Conservation (phyloP, 2,329 filamentous ascomycete species). For the Fusarium sp. region DNA sequence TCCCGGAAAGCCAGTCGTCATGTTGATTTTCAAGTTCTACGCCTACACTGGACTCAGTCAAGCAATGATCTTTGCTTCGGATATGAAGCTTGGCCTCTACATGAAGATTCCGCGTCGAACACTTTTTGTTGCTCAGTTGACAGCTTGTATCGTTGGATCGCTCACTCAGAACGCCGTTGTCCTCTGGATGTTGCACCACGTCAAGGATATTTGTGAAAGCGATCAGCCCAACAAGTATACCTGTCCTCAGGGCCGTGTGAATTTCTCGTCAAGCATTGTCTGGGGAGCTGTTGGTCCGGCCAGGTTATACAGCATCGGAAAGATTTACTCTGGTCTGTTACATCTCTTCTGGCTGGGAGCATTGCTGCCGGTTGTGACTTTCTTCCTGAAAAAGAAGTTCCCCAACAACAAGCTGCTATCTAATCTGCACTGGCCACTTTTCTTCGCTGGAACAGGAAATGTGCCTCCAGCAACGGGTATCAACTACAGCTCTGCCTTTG, state of each 20-base stretch:
- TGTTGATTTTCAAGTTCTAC: constrained; percentile 13
- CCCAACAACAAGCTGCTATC: neutral
- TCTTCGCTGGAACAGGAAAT: neutral
- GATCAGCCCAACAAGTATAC: constrained; percentile 2
- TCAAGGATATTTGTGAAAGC: neutral
- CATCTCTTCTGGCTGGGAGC: constrained; percentile 3
- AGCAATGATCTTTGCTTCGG: constrained; percentile 5
- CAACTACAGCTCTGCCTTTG: neutral
- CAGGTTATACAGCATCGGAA: neutral
- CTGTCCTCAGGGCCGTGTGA: neutral
- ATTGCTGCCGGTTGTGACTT: neutral
- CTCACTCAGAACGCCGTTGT: neutral
- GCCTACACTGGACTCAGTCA: neutral
- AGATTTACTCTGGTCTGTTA: neutral
- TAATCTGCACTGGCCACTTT: constrained; percentile 3
- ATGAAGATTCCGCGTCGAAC: constrained; percentile 8
- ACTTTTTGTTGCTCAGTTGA: neutral
- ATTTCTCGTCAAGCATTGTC: neutral
- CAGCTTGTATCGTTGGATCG: neutral
- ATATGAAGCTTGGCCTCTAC: constrained; percentile 6
- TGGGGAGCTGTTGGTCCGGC: constrained; percentile 1
- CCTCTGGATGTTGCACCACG: neutral
- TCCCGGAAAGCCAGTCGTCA: neutral
- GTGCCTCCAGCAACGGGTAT: neutral
- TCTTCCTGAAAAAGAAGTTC: neutral